Conservation (phyloP, 2,329 filamentous ascomycete species). For the Aureobasidium sp. region DNA sequence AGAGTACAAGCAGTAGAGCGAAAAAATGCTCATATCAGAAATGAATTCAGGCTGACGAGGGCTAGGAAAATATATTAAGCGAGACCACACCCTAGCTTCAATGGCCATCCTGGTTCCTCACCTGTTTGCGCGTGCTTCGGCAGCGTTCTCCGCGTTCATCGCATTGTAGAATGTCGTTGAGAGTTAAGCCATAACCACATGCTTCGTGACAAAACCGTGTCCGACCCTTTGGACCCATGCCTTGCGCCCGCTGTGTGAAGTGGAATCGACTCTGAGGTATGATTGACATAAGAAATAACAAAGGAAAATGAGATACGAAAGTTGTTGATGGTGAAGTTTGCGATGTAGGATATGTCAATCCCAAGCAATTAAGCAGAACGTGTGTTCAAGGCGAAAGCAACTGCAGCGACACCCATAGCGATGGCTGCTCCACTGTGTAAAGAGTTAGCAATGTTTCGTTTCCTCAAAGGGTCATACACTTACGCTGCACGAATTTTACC, state of each 20-base stretch:
- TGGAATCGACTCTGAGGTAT: not conserved
- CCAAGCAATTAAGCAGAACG: not conserved
- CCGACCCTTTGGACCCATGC: not conserved
- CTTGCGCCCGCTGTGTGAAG: conserved; percentile 4
- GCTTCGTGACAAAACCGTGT: not conserved
- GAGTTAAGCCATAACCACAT: conserved; percentile 1
- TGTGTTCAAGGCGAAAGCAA: not conserved
- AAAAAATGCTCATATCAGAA: not conserved
- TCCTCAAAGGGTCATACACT: not conserved
- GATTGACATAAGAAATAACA: not conserved
- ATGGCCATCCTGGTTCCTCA: not conserved
- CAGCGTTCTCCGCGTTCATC: not conserved
- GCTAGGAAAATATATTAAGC: not conserved
- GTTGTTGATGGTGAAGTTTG: not conserved
- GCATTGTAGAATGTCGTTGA: not conserved
- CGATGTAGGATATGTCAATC: not conserved
- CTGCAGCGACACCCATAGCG: conserved; percentile 13
- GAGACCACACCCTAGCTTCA: not conserved
- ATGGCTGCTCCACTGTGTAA: conserved; percentile 6
- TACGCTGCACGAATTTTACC: conserved; percentile 3
- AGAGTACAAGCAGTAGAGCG: not conserved
- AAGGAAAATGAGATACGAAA: not conserved
- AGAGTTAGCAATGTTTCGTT: not conserved
- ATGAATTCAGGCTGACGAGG: not conserved
- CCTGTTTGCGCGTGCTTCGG: not conserved